phyloP scores from a whole-genome alignment of 805 yeast species.

The Kockiozyma suomiensis region DNA sequence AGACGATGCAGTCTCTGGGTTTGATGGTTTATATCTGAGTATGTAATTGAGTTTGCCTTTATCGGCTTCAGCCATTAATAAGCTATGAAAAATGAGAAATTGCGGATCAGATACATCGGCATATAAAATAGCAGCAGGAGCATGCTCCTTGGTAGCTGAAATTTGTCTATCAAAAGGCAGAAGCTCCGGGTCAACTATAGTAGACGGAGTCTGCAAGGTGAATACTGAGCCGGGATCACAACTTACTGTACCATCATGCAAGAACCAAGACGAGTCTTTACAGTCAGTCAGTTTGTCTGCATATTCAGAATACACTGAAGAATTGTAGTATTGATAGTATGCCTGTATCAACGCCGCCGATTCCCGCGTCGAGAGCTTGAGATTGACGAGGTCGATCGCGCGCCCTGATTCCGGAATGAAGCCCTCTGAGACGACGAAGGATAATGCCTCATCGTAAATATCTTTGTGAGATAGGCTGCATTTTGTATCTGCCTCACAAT shows the following conservation, averaged over 20 bases:
- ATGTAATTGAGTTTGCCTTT: conserved; percentile 70
- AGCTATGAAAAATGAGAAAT: conserved; percentile 60
- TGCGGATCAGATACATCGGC: conserved; percentile 59
- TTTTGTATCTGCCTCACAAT: conserved; percentile 23
- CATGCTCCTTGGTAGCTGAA: conserved; percentile 48
- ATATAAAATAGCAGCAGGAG: conserved; percentile 66
- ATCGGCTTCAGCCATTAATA: conserved; percentile 60
- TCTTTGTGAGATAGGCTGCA: conserved; percentile 24
- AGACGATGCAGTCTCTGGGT: conserved; percentile 37
- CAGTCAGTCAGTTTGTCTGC: conserved; percentile 39
- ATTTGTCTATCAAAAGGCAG: conserved; percentile 64
- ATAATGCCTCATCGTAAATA: conserved; percentile 26
- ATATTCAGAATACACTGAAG: conserved; percentile 42
- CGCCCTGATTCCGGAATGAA: conserved; percentile 22
- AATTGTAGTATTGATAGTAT: conserved; percentile 57
- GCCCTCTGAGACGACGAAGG: conserved; percentile 2
- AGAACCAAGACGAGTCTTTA: conserved; percentile 53
- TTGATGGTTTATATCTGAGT: conserved; percentile 67
- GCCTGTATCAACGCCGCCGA: conserved; percentile 66
- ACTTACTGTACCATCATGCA: conserved; percentile 56
- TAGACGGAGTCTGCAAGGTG: conserved; percentile 63
- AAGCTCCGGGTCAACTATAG: conserved; percentile 34
- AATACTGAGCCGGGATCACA: conserved; percentile 74
- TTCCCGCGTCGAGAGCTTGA: conserved; percentile 52
- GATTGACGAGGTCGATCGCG: conserved; percentile 43